A percentile compares a stretch with the other conserved stretches of the same genome.
These are phyloP conservation scores for Millerozyma acaciae DNA, from an alignment of 805 yeast genomes.

Conservation along the genomic window DNA sequence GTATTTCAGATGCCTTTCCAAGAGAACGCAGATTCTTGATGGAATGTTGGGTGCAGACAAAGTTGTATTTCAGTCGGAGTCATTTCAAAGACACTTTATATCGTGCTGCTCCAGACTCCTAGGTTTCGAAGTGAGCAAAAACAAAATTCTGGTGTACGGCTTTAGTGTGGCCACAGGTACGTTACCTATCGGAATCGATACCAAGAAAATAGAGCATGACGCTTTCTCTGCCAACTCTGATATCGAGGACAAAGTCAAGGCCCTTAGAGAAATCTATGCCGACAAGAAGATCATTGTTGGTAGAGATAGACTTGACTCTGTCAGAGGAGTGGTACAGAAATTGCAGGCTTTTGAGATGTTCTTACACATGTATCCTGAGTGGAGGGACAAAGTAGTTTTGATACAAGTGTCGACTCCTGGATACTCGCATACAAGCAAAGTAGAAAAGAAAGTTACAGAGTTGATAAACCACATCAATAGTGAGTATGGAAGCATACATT, in stretches of 20 bases:
- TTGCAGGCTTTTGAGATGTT: constrained; percentile 87
- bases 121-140: constrained; percentile 69
- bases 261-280: constrained; percentile 59
- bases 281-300: constrained; percentile 83
- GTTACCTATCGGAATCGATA: constrained; percentile 88
- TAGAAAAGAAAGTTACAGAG: constrained; percentile 82
- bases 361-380: constrained; percentile 86
- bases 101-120: constrained; percentile 84
- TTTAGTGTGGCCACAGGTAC: constrained; percentile 68
- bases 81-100: constrained; percentile 86
- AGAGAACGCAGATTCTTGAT: constrained; percentile 75
- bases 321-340: constrained; percentile 91
- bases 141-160: constrained; percentile 68
- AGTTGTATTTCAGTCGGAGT: constrained; percentile 79
- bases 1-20: constrained; percentile 84
- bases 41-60: constrained; percentile 90
- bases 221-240: constrained; percentile 38
- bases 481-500: constrained; percentile 75
- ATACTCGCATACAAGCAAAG: constrained; percentile 52
- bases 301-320: constrained; percentile 86
- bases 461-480: constrained; percentile 79
- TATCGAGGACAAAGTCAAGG: constrained; percentile 60
- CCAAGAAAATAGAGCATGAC: constrained; percentile 60
- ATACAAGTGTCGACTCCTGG: constrained; percentile 91
- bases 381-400: constrained; percentile 81